Conservation (phyloP, 208 protist genomes). For the Acanthamoeba healyi region DNA sequence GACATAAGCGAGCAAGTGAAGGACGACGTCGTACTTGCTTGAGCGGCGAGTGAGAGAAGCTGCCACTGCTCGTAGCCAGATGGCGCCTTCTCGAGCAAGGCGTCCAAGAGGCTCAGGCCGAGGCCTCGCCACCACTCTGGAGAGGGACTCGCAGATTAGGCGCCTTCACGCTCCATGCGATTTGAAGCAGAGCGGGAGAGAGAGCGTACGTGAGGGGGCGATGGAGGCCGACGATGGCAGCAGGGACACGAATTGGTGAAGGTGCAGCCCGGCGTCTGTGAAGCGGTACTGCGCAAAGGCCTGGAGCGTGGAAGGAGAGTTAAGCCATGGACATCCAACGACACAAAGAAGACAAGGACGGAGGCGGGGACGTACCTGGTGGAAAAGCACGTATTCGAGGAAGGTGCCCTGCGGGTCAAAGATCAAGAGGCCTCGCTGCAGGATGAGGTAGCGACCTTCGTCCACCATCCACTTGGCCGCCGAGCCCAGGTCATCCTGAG, state of each 20-base stretch:
- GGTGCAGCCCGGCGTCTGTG: not conserved
- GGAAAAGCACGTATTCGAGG: constrained; percentile 69
- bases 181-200: not conserved
- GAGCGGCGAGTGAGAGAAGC: constrained; percentile 26
- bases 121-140: constrained; percentile 14
- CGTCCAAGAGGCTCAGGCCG: constrained; percentile 48
- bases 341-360: not conserved
- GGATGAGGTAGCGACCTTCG: constrained; percentile 12
- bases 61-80: constrained; percentile 44
- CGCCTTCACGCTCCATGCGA: not conserved
- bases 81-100: constrained; percentile 1
- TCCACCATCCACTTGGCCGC: not conserved
- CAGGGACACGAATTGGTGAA: constrained; percentile 1
- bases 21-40: constrained; percentile 2
- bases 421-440: constrained; percentile 27
- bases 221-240: constrained; percentile 6
- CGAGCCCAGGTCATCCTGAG: constrained; percentile 1
- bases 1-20: too few relatives aligned
- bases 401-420: constrained; percentile 51
- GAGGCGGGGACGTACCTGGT: not conserved
- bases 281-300: constrained; percentile 66
- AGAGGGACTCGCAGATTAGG: not conserved
- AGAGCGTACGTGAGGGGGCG: not conserved
- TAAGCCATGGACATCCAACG: not conserved
- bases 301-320: too few relatives aligned